Evolutionary conservation across 2,329 filamentous ascomycete species (phyloP), one percentile per base, ranked within the genome.

Genomic region (Clonostachys byssicola): DNA sequence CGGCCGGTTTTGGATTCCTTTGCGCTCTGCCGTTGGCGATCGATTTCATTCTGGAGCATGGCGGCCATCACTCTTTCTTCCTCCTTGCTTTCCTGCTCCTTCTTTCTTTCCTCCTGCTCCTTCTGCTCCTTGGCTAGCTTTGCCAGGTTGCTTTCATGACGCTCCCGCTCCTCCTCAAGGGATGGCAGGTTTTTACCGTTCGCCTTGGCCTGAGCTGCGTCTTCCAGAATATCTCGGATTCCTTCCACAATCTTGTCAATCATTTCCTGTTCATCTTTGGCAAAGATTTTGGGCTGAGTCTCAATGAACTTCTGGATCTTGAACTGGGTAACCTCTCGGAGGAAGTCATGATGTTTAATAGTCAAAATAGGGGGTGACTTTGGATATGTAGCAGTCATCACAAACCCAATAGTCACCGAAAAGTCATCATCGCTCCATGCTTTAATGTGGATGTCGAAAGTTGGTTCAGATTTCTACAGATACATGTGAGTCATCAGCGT

Each of bases 341-440:
- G 72, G 41, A 79, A 75, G 23, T 75, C 73, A 40, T 83, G 70
- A 47, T 83, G 75, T 53, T 88, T 85, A 41, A 95, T 61, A 5
- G 78, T 82, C 13, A 96, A 68, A 12, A 89, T 71, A 2, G 92
- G 92, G 2, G 83, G 72, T 2, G 90, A 88, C 61, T 89, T 95
- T 5, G 92, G 94, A 63, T 97, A 97, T 1, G 92, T 95, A 7
- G 91, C 88, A 9, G 90, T 94, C 54, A 97, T 73, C 47, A 88
- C 85, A 45, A 95, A 89, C 43, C 81, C 77, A n/a, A 97, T 69
- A 3, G 81, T 83, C 38, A 91, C 74, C 23, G 77, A 77, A 50
- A 90, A 79, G 43, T 91, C 85, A 36, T 83, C 77, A 58, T 94
- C 86, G 0, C 83, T 85, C 5, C 83, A 83, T 10, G 89, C 80